phyloP scores from a whole-genome alignment of 345 rosid genomes.

The Pistacia vera region DNA sequence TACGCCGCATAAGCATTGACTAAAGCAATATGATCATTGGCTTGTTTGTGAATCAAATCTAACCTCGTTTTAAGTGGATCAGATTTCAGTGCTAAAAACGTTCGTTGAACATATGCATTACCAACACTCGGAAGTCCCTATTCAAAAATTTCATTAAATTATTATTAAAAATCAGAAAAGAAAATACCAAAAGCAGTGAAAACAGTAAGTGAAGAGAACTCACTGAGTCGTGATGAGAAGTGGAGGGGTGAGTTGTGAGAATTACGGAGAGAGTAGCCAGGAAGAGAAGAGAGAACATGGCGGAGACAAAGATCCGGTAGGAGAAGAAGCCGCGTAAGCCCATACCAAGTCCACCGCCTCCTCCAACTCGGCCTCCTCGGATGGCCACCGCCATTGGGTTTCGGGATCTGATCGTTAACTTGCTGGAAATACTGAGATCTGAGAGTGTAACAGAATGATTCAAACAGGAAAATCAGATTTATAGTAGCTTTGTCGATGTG shows the following conservation, averaged over 20 bases:
- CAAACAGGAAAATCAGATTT: background rate
- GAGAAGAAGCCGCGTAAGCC: slow-evolving; percentile 68
- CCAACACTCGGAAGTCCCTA: slow-evolving; percentile 63
- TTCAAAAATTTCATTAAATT: background rate
- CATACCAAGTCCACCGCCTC: slow-evolving; percentile 47
- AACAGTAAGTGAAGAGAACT: slow-evolving; percentile 17
- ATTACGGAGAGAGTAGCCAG: slow-evolving; percentile 76
- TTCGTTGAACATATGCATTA: slow-evolving; percentile 64
- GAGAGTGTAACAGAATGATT: background rate
- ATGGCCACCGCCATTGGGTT: slow-evolving; percentile 72
- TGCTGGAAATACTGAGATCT: background rate
- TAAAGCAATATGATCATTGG: slow-evolving; percentile 74
- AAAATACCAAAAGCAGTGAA: background rate
- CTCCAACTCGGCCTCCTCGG: slow-evolving; percentile 69
- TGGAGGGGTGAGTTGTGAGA: slow-evolving; percentile 56
- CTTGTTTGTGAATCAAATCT: slow-evolving; percentile 89
- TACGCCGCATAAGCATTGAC: slow-evolving; percentile 88
- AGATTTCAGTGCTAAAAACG: slow-evolving; percentile 72
- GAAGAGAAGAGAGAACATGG: slow-evolving; percentile 77
- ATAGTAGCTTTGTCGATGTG: background rate
- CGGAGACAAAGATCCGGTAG: slow-evolving; percentile 83
- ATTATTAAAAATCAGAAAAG: background rate
- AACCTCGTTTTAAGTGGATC: slow-evolving; percentile 82
- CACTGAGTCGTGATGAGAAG: slow-evolving; percentile 52
- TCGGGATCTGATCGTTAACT: background rate